Conservation (phyloP, 371 early-diverging fungal species). For the Conidiobolus incongruus region DNA sequence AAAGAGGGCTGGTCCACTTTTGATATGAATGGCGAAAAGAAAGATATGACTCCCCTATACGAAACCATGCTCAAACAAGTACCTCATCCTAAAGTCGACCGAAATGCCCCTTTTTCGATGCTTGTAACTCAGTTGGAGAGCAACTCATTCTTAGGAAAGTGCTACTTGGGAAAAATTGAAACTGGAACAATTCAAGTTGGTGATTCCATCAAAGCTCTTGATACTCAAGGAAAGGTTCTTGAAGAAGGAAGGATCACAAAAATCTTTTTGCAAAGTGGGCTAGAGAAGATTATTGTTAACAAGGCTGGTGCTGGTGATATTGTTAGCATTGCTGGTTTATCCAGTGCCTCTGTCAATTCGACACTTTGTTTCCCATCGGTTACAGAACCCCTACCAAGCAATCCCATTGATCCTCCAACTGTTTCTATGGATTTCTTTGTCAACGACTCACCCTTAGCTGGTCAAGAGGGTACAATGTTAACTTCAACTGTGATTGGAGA, state of each 20-base stretch:
- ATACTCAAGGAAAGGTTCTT: slow-evolving; percentile 23
- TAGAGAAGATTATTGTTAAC: slow-evolving; percentile 37
- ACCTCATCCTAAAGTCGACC: slow-evolving; percentile 61
- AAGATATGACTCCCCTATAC: slow-evolving; percentile 31
- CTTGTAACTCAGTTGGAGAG: slow-evolving; percentile 59
- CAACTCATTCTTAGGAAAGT: slow-evolving; percentile 54
- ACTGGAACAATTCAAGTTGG: slow-evolving; percentile 37
- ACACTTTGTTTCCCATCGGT: slow-evolving; percentile 37
- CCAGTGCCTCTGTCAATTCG: slow-evolving; percentile 42
- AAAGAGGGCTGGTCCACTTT: slow-evolving; percentile 55
- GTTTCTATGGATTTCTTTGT: slow-evolving; percentile 56
- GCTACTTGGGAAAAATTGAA: slow-evolving; percentile 40
- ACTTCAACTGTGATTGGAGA: slow-evolving; percentile 52
- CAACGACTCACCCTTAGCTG: slow-evolving; percentile 58
- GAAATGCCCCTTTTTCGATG: slow-evolving; percentile 50
- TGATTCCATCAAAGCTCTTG: slow-evolving; percentile 34
- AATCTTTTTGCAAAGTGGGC: slow-evolving; percentile 38
- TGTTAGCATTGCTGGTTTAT: slow-evolving; percentile 43
- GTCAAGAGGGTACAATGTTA: slow-evolving; percentile 41
- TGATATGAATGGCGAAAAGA: slow-evolving; percentile 14
- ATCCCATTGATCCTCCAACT: slow-evolving; percentile 57
- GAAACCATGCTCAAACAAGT: slow-evolving; percentile 53
- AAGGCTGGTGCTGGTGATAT: slow-evolving; percentile 65
- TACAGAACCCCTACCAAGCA: slow-evolving; percentile 27
- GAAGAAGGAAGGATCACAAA: slow-evolving; percentile 39